phyloP scores from a whole-genome alignment of 2,329 filamentous ascomycete species.

The Periconia macrospinosa region DNA sequence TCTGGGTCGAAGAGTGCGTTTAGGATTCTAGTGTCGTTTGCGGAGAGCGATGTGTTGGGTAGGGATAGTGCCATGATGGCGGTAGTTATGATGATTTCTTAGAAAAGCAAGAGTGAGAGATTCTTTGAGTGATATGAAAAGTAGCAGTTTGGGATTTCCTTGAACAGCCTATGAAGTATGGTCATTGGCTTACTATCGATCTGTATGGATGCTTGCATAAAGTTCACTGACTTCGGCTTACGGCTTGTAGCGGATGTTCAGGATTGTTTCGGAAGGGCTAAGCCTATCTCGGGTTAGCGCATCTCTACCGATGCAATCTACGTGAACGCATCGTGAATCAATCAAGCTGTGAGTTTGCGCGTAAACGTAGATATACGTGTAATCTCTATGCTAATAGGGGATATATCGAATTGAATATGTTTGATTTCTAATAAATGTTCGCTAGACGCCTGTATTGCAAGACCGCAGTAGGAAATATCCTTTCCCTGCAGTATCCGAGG shows the following conservation, averaged over 20 bases:
- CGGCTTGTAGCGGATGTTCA: slow-evolving; percentile 11
- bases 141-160: not conserved
- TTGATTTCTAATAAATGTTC: too few species aligned
- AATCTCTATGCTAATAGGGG: not conserved
- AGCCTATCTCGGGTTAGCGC: not conserved
- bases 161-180: not conserved
- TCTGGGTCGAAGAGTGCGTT: slow-evolving; percentile 46
- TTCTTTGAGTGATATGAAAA: too few species aligned
- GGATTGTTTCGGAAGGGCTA: not conserved
- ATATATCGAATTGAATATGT: too few species aligned
- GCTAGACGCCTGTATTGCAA: too few species aligned
- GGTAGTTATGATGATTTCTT: too few species aligned
- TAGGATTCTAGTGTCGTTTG: slow-evolving; percentile 42
- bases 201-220: not conserved
- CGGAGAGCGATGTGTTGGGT: slow-evolving; percentile 52
- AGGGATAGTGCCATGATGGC: slow-evolving; percentile 21
- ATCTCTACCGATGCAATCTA: not conserved
- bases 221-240: slow-evolving; percentile 9
- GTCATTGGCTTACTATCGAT: too few species aligned
- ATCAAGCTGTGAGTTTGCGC: not conserved
- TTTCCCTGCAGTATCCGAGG: not conserved
- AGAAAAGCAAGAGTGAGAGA: too few species aligned
- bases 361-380: not conserved
- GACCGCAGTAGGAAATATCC: not conserved
- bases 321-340: not conserved